Percentiles rank a stretch among this genome's conserved stretches.
These are phyloP conservation scores for Trichoderma koningii DNA, from an alignment of 2,329 filamentous ascomycete species.

Conservation along the genomic window DNA sequence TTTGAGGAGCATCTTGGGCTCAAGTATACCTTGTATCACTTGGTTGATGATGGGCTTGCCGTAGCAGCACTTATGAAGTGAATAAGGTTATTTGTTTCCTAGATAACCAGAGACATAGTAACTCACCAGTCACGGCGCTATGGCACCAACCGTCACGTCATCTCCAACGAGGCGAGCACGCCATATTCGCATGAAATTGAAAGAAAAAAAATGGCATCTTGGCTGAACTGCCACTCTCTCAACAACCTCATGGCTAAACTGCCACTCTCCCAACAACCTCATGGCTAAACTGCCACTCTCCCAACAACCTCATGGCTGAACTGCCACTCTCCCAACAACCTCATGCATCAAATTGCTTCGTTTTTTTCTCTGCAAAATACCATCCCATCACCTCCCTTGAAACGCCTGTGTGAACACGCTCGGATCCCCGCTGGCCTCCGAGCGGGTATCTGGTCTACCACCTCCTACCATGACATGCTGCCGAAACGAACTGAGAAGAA, in stretches of 20 bases:
- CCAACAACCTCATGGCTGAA: background rate
- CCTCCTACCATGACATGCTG: slow-evolving; percentile 30
- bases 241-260: slow-evolving; percentile 2
- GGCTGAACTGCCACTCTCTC: background rate
- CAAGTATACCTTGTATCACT: background rate
- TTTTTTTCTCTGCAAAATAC: slow-evolving; percentile 1
- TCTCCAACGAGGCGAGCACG: slow-evolving; percentile 12
- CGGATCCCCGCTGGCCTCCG: slow-evolving; percentile 27
- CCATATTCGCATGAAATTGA: slow-evolving; percentile 16
- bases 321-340: slow-evolving; percentile 5
- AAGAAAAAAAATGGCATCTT: slow-evolving; percentile 16
- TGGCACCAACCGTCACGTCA: slow-evolving; percentile 18
- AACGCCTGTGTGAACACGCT: slow-evolving; percentile 25
- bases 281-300: too few relatives aligned
- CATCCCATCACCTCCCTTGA: slow-evolving; percentile 9
- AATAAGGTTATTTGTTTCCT: background rate
- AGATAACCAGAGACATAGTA: background rate
- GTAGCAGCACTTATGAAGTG: background rate
- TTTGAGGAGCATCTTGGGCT: background rate
- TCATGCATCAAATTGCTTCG: background rate
- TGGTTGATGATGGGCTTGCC: background rate
- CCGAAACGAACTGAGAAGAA: slow-evolving; percentile 19
- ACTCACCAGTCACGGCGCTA: background rate
- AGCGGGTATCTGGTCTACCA: slow-evolving; percentile 23
- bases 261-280: slow-evolving; percentile 4